Base-by-base conservation (phyloP, 2,329 filamentous ascomycete species). In the Dothidotthia symphoricarpi region DNA sequence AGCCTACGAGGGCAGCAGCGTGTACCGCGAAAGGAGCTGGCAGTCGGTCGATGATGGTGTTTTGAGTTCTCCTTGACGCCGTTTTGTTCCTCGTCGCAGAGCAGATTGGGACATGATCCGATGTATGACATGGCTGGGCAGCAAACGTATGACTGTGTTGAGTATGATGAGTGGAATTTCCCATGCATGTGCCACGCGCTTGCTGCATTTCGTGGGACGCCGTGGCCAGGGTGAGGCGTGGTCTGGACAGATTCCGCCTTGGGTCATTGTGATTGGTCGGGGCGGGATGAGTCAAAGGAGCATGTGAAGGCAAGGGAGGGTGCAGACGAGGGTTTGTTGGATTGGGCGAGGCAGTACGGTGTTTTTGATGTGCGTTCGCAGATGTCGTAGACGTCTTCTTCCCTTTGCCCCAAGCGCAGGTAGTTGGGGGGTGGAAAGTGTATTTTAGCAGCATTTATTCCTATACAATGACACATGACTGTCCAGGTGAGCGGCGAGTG, bases 171-270 rank as follows among this genome's bases (percentile, higher is more conserved):
- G 9, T 22, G 19, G 19, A 9, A 22, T 6, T 22, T 22, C 5
- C 19, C 5, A 22, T 35, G 34, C 34, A 41, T 40, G 39, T 27
- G 29, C 42, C 28, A 36, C 42, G 29, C 31, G 35, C 16, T 53
- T 47, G 45, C 46, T 39, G 45, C 36, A 36, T 24, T 16, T 36
- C 24, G 27, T 22, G 31, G 14, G 26, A 39, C 17, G 28, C 25
- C 19, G 19, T 26, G 44, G 37, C 39, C n/a, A n/a, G n/a, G 29
- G 36, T 47, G 39, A 34, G 41, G 31, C 44, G 39, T 24, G 34
- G 36, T 29, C 25, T 12, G 27, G 9, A 11, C 15, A 27, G 31
- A n/a, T 24, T 28, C n/a, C 30, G 28, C 19, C 31, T 33, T 19
- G 9, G 17, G 24, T 25, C 12, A 12, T 16, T 13, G 24, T 17